These are phyloP conservation scores for Gastrolobium villosum DNA, from an alignment of 306 rosid species.

Conservation along the genomic window DNA sequence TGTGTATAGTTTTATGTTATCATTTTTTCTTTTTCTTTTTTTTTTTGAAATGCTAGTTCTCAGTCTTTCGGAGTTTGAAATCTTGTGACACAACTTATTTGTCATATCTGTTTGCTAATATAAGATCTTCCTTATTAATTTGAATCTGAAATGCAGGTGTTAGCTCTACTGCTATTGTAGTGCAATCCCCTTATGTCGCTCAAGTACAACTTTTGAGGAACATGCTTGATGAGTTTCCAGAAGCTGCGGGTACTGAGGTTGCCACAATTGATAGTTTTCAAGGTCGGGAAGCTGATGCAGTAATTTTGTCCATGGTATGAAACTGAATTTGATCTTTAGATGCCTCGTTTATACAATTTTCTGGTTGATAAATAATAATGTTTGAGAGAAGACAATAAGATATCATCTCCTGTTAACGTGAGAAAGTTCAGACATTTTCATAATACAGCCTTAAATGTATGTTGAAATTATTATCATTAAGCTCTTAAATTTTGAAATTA, in stretches of 20 bases:
- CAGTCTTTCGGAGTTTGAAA: background rate
- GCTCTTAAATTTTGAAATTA: too few species aligned
- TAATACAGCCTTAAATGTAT: background rate
- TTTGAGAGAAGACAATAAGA: background rate
- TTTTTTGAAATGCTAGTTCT: background rate
- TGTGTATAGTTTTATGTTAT: conserved; percentile 19
- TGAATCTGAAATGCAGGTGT: conserved; percentile 66
- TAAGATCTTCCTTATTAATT: conserved; percentile 35
- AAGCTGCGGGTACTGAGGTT: conserved; percentile 78
- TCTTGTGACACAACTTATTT: conserved; percentile 24
- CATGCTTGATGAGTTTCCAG: conserved; percentile 76
- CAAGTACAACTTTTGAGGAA: conserved; percentile 89
- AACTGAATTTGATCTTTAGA: conserved; percentile 33
- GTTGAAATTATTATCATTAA: background rate
- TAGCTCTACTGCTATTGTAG: conserved; percentile 73
- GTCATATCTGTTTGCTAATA: conserved; percentile 42
- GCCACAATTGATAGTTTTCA: conserved; percentile 92
- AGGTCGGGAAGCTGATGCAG: conserved; percentile 94
- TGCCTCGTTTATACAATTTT: conserved; percentile 33
- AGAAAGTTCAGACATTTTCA: conserved; percentile 8
- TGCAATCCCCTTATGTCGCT: conserved; percentile 92
- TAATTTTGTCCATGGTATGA: conserved; percentile 86
- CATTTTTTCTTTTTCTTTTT: background rate
- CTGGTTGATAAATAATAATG: conserved; percentile 7
- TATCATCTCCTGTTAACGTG: background rate